phyloP scores from a whole-genome alignment of 2,329 filamentous ascomycete species.

The Colletotrichum paranaense region DNA sequence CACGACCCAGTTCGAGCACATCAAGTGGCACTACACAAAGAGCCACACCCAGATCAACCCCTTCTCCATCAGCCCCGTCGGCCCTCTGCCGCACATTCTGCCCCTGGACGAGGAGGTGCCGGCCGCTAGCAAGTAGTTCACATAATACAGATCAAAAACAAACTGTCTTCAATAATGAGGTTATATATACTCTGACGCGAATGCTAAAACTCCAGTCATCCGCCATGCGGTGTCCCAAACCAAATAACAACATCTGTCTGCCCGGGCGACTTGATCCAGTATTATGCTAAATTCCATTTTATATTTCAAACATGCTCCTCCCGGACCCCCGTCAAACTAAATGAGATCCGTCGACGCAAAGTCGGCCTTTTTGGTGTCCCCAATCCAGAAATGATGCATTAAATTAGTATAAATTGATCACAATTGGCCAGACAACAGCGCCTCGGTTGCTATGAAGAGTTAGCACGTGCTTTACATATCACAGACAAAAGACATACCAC shows the following conservation, averaged over 20 bases:
- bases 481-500: slow-evolving; percentile 70
- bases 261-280: slow-evolving; percentile 1
- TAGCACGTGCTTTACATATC: slow-evolving; percentile 29
- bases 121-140: slow-evolving; percentile 52
- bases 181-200: slow-evolving; percentile 1
- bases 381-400: slow-evolving; percentile 23
- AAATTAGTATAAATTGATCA: slow-evolving; percentile 50
- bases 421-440: slow-evolving; percentile 80
- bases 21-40: slow-evolving; percentile 80
- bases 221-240: slow-evolving; percentile 1
- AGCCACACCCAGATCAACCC: slow-evolving; percentile 76
- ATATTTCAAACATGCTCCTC: slow-evolving; percentile 9
- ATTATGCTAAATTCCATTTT: slow-evolving; percentile 27
- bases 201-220: background rate
- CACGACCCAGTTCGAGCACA: slow-evolving; percentile 94
- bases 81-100: slow-evolving; percentile 86
- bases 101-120: slow-evolving; percentile 81
- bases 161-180: background rate
- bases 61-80: slow-evolving; percentile 81
- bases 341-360: background rate
- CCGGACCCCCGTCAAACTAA: background rate
- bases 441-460: slow-evolving; percentile 73
- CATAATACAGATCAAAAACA: too few species aligned
- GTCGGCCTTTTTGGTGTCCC: slow-evolving; percentile 12
- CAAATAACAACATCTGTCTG: background rate